phyloP scores from a whole-genome alignment of 2,329 filamentous ascomycete genomes.

The Septoria linicola region DNA sequence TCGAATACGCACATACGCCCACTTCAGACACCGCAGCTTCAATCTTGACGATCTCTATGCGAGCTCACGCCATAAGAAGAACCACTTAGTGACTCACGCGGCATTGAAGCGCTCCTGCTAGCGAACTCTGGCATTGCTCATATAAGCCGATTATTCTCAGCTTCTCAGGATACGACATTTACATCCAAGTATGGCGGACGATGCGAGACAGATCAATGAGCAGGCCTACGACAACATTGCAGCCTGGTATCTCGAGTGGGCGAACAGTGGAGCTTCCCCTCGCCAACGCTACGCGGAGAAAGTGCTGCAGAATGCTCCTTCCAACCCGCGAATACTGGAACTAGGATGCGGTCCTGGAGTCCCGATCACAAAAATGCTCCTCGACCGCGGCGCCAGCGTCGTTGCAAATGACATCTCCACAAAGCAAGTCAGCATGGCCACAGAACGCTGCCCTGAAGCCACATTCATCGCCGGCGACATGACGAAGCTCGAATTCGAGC shows the following conservation, averaged over 20 bases:
- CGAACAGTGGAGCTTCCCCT: conserved; percentile 28
- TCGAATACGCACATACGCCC: too few relatives aligned
- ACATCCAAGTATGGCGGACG: not conserved
- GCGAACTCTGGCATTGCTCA: not conserved
- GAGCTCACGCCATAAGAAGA: too few relatives aligned
- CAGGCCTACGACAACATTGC: conserved; percentile 42
- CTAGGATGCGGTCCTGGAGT: conserved; percentile 46
- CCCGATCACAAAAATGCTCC: conserved; percentile 33
- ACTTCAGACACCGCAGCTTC: too few relatives aligned
- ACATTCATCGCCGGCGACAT: conserved; percentile 27
- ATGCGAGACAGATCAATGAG: conserved; percentile 22
- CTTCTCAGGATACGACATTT: not conserved
- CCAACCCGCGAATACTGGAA: conserved; percentile 37
- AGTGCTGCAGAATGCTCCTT: conserved; percentile 30
- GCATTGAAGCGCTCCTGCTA: too few relatives aligned
- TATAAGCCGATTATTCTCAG: not conserved
- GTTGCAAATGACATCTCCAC: conserved; percentile 30
- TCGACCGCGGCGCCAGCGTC: conserved; percentile 25
- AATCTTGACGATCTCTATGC: too few relatives aligned
- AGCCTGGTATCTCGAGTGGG: conserved; percentile 41
- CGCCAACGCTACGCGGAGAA: conserved; percentile 38
- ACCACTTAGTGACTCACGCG: too few relatives aligned
- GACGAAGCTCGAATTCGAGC: conserved; percentile 25
- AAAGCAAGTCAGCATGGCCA: conserved; percentile 24
- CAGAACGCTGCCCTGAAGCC: conserved; percentile 22